Evolutionary conservation across 1,284 basidiomycete genomes (phyloP).

Genomic region (Wolfiporia cocos): DNA sequence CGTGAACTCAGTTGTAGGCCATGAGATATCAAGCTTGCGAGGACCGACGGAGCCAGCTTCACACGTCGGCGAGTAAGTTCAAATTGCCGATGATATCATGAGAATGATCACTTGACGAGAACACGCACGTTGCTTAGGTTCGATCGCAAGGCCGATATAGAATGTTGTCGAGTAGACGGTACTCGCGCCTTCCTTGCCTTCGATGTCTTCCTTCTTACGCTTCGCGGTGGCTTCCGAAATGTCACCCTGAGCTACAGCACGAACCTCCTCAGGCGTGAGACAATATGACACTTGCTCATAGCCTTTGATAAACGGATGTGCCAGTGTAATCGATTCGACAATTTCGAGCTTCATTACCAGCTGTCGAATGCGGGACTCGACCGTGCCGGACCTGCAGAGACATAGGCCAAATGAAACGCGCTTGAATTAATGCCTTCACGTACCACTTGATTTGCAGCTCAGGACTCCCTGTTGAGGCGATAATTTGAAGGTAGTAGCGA

Average conservation of each 20-base stretch:
- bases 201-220: slow-evolving; percentile 77
- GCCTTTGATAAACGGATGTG: slow-evolving; percentile 94
- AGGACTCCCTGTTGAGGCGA: slow-evolving; percentile 80
- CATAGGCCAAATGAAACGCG: slow-evolving; percentile 3
- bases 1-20: slow-evolving; percentile 95
- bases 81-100: not conserved
- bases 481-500: slow-evolving; percentile 97
- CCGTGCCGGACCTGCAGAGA: slow-evolving; percentile 38
- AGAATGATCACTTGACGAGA: slow-evolving; percentile 6
- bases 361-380: slow-evolving; percentile 95
- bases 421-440: slow-evolving; percentile 17
- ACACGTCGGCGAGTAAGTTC: slow-evolving; percentile 14
- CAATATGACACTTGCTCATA: slow-evolving; percentile 89
- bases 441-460: slow-evolving; percentile 96
- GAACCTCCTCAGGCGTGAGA: slow-evolving; percentile 81
- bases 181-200: slow-evolving; percentile 71
- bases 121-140: slow-evolving; percentile 81
- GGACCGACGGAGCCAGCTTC: slow-evolving; percentile 65
- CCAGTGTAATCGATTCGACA: slow-evolving; percentile 85
- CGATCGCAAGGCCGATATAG: slow-evolving; percentile 93
- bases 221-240: slow-evolving; percentile 67
- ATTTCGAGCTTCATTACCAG: slow-evolving; percentile 97
- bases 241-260: slow-evolving; percentile 86
- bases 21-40: slow-evolving; percentile 91
- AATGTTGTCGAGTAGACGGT: slow-evolving; percentile 91